These are phyloP conservation scores for Fistulinella cinereoalba DNA, from an alignment of 1,284 basidiomycete genomes.

Conservation along the genomic window DNA sequence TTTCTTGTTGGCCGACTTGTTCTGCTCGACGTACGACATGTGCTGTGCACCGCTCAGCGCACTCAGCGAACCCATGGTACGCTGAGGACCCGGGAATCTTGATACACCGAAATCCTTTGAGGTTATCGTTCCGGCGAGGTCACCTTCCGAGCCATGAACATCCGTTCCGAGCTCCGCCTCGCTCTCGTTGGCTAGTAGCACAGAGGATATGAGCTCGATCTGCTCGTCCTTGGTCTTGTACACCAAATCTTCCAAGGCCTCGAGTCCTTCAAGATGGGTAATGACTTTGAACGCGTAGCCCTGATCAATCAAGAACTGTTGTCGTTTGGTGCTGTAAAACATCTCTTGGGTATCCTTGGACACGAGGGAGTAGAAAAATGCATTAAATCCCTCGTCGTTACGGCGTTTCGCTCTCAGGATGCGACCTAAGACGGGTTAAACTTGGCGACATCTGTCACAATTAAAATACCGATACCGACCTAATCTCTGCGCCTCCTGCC, in stretches of 20 bases:
- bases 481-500: slow-evolving; percentile 96
- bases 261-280: slow-evolving; percentile 92
- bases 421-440: slow-evolving; percentile 54
- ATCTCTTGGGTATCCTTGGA: slow-evolving; percentile 99
- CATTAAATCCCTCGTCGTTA: slow-evolving; percentile 99
- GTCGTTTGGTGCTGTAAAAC: slow-evolving; percentile 99
- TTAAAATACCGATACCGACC: slow-evolving; percentile 54
- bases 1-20: slow-evolving; percentile 85
- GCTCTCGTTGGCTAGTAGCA: slow-evolving; percentile 88
- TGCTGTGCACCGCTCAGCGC: slow-evolving; percentile 86
- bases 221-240: slow-evolving; percentile 91
- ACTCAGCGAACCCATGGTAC: slow-evolving; percentile 81
- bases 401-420: slow-evolving; percentile 96
- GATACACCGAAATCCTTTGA: slow-evolving; percentile 68
- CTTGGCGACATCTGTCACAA: slow-evolving; percentile 15
- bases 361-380: slow-evolving; percentile 99
- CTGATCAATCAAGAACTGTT: slow-evolving; percentile 98
- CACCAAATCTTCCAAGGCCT: slow-evolving; percentile 84
- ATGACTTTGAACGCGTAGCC: slow-evolving; percentile 99
- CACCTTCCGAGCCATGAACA: slow-evolving; percentile 72
- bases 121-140: slow-evolving; percentile 75
- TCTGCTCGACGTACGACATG: slow-evolving; percentile 90
- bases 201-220: slow-evolving; percentile 91
- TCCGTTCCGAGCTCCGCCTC: slow-evolving; percentile 89
- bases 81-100: slow-evolving; percentile 69